These are phyloP conservation scores for Collybiopsis luxurians DNA, from an alignment of 768 basidiomycete genomes.

Conservation along the genomic window DNA sequence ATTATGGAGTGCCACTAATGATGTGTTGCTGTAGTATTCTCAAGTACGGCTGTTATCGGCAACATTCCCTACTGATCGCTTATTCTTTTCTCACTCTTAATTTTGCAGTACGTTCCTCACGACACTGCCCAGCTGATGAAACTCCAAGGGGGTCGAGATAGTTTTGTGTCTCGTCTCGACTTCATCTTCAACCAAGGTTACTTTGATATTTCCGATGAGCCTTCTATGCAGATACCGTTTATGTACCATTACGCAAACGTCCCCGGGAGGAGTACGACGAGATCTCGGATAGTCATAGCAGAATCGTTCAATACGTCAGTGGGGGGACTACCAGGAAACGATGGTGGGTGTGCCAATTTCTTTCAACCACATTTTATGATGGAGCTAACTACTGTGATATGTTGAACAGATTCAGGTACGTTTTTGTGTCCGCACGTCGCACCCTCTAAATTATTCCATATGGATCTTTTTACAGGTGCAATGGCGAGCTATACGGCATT, in stretches of 20 bases:
- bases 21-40: slow-evolving; percentile 43
- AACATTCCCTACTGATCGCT: background rate
- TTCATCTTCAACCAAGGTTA: slow-evolving; percentile 60
- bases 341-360: slow-evolving; percentile 36
- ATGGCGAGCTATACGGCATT: slow-evolving; percentile 64
- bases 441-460: too few species aligned
- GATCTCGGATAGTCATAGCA: slow-evolving; percentile 53
- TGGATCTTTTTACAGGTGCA: slow-evolving; percentile 52
- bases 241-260: slow-evolving; percentile 70
- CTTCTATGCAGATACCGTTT: slow-evolving; percentile 65
- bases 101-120: slow-evolving; percentile 55
- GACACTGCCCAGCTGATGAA: slow-evolving; percentile 61
- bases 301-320: slow-evolving; percentile 54
- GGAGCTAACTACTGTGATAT: too few species aligned
- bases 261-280: slow-evolving; percentile 56
- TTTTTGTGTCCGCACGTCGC: too few species aligned
- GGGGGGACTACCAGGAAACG: slow-evolving; percentile 62
- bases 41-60: slow-evolving; percentile 36
- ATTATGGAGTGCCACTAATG: background rate
- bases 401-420: slow-evolving; percentile 5
- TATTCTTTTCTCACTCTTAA: background rate
- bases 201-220: slow-evolving; percentile 63
- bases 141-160: slow-evolving; percentile 55
- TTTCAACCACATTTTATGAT: background rate
- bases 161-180: slow-evolving; percentile 53